Percentiles rank a stretch among this genome's conserved stretches.
Evolutionary conservation across 2,329 filamentous ascomycete genomes (phyloP).

Genomic region (Aspergillus brunneoviolaceus): DNA sequence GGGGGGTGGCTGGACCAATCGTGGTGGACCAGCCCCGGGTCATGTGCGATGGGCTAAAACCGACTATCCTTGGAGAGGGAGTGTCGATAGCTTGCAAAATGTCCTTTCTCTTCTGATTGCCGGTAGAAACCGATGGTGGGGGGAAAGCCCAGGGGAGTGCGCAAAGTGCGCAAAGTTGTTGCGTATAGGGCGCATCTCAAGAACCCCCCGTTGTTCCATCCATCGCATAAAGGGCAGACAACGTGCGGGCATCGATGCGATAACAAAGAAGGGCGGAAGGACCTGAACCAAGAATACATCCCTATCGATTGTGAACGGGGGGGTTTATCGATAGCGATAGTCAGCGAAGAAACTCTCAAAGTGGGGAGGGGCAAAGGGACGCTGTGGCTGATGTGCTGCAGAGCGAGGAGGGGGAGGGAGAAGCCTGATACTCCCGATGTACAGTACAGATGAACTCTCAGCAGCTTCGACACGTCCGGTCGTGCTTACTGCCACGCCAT

Average conservation of each 20-base stretch:
- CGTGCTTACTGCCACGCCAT: not conserved
- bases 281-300: not conserved
- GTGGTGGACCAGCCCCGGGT: constrained; percentile 8
- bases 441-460: not conserved
- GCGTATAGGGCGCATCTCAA: not conserved
- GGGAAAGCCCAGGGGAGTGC: not conserved
- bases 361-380: not conserved
- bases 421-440: not conserved
- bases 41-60: constrained; percentile 11
- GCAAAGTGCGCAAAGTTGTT: not conserved
- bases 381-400: not conserved
- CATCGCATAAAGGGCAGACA: not conserved
- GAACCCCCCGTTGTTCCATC: not conserved
- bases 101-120: not conserved
- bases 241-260: not conserved
- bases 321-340: not conserved
- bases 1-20: constrained; percentile 35
- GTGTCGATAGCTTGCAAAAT: not conserved
- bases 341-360: not conserved
- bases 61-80: constrained; percentile 13
- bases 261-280: not conserved
- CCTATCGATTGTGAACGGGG: not conserved
- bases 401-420: not conserved
- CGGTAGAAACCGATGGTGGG: not conserved
- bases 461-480: not conserved